These are phyloP conservation scores for Pleurotus eryngii DNA, from an alignment of 768 basidiomycete genomes.

Conservation along the genomic window DNA sequence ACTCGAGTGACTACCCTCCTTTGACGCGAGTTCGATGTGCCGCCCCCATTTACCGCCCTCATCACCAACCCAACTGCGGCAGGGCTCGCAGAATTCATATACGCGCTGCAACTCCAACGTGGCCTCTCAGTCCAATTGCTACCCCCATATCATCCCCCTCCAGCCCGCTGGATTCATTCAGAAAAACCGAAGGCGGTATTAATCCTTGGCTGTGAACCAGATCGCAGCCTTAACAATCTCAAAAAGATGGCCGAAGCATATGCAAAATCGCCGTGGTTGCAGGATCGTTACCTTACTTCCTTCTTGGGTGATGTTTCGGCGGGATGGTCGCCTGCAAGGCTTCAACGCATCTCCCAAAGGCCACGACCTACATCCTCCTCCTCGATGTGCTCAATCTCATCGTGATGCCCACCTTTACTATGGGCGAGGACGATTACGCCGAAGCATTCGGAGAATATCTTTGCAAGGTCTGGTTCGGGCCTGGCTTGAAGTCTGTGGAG, in stretches of 20 bases:
- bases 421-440: neutral
- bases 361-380: constrained; percentile 3
- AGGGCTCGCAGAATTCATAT: constrained; percentile 6
- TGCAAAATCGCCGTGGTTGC: neutral
- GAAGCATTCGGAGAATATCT: neutral
- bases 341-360: neutral
- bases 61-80: constrained; percentile 5
- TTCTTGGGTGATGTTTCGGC: constrained; percentile 8
- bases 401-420: neutral
- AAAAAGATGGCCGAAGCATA: constrained; percentile 1
- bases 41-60: constrained; percentile 9
- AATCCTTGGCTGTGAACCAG: neutral
- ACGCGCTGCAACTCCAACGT: neutral
- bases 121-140: neutral
- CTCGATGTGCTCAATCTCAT: constrained; percentile 3
- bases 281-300: constrained; percentile 8
- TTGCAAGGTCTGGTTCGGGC: neutral
- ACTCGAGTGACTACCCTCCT: constrained; percentile 7
- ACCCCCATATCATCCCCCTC: neutral
- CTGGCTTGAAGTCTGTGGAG: neutral
- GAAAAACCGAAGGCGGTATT: constrained; percentile 4
- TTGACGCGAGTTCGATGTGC: constrained; percentile 1
- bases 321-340: constrained; percentile 5
- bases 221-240: neutral
- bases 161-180: neutral